These are phyloP conservation scores for Chionographis japonica DNA, from an alignment of 106 monocot species.

Conservation along the genomic window DNA sequence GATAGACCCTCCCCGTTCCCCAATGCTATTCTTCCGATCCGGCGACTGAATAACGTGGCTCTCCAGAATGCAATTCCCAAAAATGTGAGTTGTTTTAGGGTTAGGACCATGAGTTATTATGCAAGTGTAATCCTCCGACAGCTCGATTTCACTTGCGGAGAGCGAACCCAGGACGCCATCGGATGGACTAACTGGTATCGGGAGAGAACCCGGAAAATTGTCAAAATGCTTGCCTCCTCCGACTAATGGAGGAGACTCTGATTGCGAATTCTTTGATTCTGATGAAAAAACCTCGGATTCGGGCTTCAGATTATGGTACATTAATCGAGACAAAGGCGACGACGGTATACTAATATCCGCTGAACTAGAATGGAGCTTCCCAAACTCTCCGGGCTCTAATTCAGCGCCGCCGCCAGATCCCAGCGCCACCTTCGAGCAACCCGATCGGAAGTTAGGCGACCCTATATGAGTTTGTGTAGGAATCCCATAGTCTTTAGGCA, in stretches of 20 bases:
- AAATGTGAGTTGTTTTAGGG: slow-evolving; percentile 36
- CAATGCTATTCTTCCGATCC: background rate
- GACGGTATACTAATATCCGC: slow-evolving; percentile 3
- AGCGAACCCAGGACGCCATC: slow-evolving; percentile 9
- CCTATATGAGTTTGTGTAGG: too few relatives aligned
- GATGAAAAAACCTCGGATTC: slow-evolving; percentile 2
- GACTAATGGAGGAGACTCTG: background rate
- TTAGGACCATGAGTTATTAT: slow-evolving; percentile 30
- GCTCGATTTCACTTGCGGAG: slow-evolving; percentile 30
- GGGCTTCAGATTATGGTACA: slow-evolving; percentile 9
- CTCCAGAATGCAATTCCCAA: slow-evolving; percentile 39
- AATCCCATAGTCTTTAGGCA: background rate
- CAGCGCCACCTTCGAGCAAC: background rate
- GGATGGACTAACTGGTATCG: background rate
- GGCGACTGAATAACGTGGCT: background rate
- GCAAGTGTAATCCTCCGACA: slow-evolving; percentile 41
- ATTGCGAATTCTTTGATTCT: background rate
- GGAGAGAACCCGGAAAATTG: background rate
- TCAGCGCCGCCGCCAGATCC: background rate
- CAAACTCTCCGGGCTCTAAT: slow-evolving; percentile 3
- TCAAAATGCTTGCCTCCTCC: background rate
- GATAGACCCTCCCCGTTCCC: slow-evolving; percentile 5
- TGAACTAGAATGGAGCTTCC: slow-evolving; percentile 24
- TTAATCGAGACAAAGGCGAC: background rate
- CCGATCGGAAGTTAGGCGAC: background rate